phyloP scores from a whole-genome alignment of 2,329 filamentous ascomycete genomes.

The Cercospora zeae-maydis region DNA sequence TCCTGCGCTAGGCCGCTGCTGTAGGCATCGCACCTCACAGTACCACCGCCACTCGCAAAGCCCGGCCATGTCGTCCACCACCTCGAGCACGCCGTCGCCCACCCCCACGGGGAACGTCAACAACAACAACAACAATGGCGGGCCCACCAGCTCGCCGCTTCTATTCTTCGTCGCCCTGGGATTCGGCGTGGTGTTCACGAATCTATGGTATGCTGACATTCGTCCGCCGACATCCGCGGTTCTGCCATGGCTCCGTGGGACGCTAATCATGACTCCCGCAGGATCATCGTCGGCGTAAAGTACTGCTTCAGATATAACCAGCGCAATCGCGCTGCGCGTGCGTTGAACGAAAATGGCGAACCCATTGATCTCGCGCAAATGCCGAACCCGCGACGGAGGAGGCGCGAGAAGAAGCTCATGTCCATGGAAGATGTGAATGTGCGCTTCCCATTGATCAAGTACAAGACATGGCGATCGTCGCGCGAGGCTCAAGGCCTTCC shows the following conservation, averaged over 20 bases:
- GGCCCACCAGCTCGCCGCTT: slow-evolving; percentile 67
- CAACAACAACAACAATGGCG: slow-evolving; percentile 22
- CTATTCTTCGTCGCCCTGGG: slow-evolving; percentile 94
- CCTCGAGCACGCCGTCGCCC: slow-evolving; percentile 10
- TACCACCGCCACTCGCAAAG: not conserved
- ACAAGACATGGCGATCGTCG: slow-evolving; percentile 87
- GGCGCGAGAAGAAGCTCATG: slow-evolving; percentile 98
- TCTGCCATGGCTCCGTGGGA: slow-evolving; percentile 6
- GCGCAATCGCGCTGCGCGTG: slow-evolving; percentile 74
- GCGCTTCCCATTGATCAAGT: slow-evolving; percentile 91
- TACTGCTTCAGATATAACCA: slow-evolving; percentile 99
- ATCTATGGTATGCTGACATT: slow-evolving; percentile 68
- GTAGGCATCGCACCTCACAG: not conserved
- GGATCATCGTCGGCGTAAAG: slow-evolving; percentile 99
- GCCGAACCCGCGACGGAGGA: slow-evolving; percentile 71
- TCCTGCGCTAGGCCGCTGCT: not conserved
- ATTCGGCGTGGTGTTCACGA: slow-evolving; percentile 97
- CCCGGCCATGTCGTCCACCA: slow-evolving; percentile 12
- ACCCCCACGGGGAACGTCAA: slow-evolving; percentile 30
- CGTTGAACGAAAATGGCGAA: slow-evolving; percentile 72
- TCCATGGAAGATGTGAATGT: slow-evolving; percentile 98
- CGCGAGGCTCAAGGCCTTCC: slow-evolving; percentile 80
- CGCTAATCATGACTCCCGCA: slow-evolving; percentile 40
- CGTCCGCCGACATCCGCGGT: slow-evolving; percentile 8
- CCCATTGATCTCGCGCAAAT: slow-evolving; percentile 84